These are phyloP conservation scores for Graphilbum sp. DNA, from an alignment of 2,329 filamentous ascomycete species.

Conservation along the genomic window DNA sequence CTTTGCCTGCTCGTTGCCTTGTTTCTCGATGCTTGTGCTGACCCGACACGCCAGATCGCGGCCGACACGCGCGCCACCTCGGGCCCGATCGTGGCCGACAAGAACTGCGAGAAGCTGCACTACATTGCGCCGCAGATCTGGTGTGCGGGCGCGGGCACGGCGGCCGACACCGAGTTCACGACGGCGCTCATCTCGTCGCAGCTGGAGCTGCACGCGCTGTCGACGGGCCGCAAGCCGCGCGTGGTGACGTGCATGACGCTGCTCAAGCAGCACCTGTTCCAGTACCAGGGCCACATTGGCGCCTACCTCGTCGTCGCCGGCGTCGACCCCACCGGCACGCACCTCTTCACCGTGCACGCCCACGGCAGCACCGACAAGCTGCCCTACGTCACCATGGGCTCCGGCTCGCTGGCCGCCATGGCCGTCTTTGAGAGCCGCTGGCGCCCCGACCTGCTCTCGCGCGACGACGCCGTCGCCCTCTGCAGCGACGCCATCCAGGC, in stretches of 20 bases:
- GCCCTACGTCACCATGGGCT: slow-evolving; percentile 98
- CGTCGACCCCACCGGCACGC: slow-evolving; percentile 85
- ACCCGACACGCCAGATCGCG: slow-evolving; percentile 49
- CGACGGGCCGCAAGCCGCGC: slow-evolving; percentile 87
- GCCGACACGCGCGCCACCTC: slow-evolving; percentile 96
- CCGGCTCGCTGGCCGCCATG: slow-evolving; percentile 91
- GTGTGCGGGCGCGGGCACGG: slow-evolving; percentile 96
- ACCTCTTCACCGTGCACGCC: slow-evolving; percentile 95
- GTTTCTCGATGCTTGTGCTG: not conserved
- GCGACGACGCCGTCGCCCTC: slow-evolving; percentile 69
- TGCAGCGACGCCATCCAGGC: slow-evolving; percentile 79
- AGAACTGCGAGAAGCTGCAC: slow-evolving; percentile 99
- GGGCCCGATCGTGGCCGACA: slow-evolving; percentile 97
- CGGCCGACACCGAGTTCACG: slow-evolving; percentile 97
- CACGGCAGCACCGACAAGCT: slow-evolving; percentile 98
- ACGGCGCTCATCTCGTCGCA: slow-evolving; percentile 97
- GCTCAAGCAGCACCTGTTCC: slow-evolving; percentile 98
- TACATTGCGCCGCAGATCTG: slow-evolving; percentile 98
- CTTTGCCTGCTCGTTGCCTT: not conserved
- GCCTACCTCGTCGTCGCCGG: slow-evolving; percentile 96
- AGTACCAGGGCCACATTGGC: slow-evolving; percentile 93
- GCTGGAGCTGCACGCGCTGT: slow-evolving; percentile 92
- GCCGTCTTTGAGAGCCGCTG: slow-evolving; percentile 94
- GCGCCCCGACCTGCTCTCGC: slow-evolving; percentile 54
- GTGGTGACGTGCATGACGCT: slow-evolving; percentile 99